Conservation (phyloP, 163 green algal genomes). For the Prototheca stagnorum region DNA sequence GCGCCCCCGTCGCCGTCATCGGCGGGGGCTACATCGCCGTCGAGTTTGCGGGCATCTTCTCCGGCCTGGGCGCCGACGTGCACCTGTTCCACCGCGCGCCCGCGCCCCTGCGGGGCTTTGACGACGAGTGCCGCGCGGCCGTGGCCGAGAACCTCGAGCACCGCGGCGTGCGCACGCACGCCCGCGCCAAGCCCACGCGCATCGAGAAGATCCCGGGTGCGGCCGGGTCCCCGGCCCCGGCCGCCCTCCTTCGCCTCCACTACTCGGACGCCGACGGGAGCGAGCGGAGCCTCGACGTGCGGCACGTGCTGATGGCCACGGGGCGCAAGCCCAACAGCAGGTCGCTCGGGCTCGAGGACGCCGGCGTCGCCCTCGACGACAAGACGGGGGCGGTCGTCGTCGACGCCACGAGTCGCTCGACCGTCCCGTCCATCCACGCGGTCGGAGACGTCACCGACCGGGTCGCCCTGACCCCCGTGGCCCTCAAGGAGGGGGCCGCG, state of each 20-base stretch:
- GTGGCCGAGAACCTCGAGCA: constrained; percentile 61
- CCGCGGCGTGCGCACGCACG: constrained; percentile 59
- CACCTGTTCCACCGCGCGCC: constrained; percentile 64
- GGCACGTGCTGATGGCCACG: constrained; percentile 58
- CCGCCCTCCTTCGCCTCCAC: constrained; percentile 18
- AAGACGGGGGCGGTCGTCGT: constrained; percentile 45
- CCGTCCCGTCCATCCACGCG: constrained; percentile 63
- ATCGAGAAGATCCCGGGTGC: constrained; percentile 41
- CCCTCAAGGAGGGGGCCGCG: constrained; percentile 87
- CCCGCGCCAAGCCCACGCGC: constrained; percentile 27
- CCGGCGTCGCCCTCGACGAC: constrained; percentile 44
- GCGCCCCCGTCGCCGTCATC: constrained; percentile 36
- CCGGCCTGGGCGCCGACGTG: constrained; percentile 60
- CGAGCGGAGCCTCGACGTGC: neutral
- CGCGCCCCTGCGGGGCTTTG: constrained; percentile 67
- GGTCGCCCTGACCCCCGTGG: constrained; percentile 70
- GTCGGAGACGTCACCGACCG: constrained; percentile 80
- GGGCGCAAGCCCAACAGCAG: constrained; percentile 56
- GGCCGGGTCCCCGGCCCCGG: no score
- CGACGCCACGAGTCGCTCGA: constrained; percentile 56
- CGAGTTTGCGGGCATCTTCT: constrained; percentile 81
- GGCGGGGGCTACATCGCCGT: constrained; percentile 50
- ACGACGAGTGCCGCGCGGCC: constrained; percentile 62
- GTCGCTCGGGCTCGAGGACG: constrained; percentile 62
- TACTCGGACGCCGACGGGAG: constrained; percentile 11